Evolutionary conservation across 352 stramenopile genomes (phyloP).

Genomic region (Phytophthora hibernalis): DNA sequence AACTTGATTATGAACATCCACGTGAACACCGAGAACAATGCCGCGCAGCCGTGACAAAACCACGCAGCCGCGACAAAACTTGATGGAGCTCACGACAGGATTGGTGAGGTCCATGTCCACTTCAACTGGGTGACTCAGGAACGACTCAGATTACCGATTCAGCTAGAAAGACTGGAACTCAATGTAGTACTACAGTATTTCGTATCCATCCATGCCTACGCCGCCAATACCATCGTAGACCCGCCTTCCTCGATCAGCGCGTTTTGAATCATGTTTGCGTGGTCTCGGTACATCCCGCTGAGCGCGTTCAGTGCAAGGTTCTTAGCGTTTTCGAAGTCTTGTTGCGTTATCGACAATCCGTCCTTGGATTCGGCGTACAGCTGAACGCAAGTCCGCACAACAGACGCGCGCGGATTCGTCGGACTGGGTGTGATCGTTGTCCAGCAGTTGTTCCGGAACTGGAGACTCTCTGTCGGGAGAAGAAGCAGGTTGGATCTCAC

Average conservation of each 20-base stretch:
- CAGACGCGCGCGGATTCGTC: background rate
- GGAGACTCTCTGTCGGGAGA: background rate
- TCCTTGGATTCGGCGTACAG: background rate
- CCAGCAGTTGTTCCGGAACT: background rate
- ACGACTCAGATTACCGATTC: too few species aligned
- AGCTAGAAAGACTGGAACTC: too few species aligned
- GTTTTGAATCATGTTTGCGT: background rate
- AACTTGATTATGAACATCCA: constrained; percentile 12
- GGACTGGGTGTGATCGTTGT: background rate
- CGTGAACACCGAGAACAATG: background rate
- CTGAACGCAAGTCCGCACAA: background rate
- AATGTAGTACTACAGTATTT: too few species aligned
- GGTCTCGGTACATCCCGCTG: background rate
- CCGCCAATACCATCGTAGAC: background rate
- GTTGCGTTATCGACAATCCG: background rate
- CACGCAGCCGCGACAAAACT: constrained; percentile 12
- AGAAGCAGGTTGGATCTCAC: background rate
- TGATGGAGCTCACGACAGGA: constrained; percentile 18
- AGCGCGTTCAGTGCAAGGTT: background rate
- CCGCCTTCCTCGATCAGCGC: background rate
- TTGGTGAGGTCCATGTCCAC: constrained; percentile 13
- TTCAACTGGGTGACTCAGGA: background rate
- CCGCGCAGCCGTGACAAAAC: constrained; percentile 8
- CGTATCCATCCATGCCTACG: too few species aligned
- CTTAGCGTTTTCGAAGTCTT: background rate